These are phyloP conservation scores for Phoenix roebelenii DNA, from an alignment of 176 grass and related monocot genomes.

Conservation along the genomic window DNA sequence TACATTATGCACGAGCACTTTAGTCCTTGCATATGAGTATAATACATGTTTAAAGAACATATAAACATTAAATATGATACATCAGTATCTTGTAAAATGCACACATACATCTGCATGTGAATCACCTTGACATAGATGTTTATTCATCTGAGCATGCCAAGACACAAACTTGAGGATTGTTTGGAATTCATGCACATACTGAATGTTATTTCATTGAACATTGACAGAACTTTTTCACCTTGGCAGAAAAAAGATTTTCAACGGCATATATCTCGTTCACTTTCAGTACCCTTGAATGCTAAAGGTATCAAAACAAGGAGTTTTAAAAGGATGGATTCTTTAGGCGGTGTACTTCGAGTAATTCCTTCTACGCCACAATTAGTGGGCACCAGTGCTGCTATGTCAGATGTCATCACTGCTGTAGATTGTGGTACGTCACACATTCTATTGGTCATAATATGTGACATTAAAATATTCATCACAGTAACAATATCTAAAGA, in stretches of 20 bases:
- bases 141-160: no score
- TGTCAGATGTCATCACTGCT: constrained; percentile 28
- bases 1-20: no score
- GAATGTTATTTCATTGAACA: not conserved
- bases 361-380: constrained; percentile 37
- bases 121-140: no score
- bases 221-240: constrained; percentile 7
- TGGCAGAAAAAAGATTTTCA: constrained; percentile 34
- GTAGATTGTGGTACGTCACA: constrained; percentile 35
- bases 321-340: constrained; percentile 79
- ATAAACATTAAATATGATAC: no score
- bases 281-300: constrained; percentile 62
- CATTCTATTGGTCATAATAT: not conserved
- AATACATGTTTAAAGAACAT: no score
- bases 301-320: constrained; percentile 42
- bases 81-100: no score
- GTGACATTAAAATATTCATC: no score
- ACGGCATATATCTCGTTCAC: constrained; percentile 50
- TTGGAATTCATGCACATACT: no score
- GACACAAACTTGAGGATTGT: no score
- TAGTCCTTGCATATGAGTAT: no score
- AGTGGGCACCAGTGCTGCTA: constrained; percentile 4
- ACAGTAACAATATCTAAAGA: no score
- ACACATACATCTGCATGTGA: no score
- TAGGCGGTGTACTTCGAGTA: constrained; percentile 61